Conservation (phyloP, 2,329 filamentous ascomycete genomes). For the Nemania serpens region DNA sequence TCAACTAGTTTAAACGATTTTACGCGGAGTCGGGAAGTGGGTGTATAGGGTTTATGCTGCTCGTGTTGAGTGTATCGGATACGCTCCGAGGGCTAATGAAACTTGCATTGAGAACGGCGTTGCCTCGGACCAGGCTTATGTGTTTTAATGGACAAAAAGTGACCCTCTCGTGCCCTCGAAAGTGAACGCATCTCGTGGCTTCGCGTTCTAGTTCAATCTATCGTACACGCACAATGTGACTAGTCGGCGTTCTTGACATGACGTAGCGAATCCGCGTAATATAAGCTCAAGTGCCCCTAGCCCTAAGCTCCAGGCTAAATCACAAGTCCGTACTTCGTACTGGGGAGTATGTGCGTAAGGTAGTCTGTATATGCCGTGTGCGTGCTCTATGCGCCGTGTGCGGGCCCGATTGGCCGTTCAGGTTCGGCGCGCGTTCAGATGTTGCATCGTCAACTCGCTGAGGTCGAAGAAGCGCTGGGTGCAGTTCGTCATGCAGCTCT, state of each 20-base stretch:
- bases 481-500: conserved; percentile 87
- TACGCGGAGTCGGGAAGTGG: conserved; percentile 19
- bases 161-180: conserved; percentile 32
- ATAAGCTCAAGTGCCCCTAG: not conserved
- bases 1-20: conserved; percentile 79
- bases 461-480: conserved; percentile 93
- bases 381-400: not conserved
- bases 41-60: conserved; percentile 30
- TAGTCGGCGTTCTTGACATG: not conserved
- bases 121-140: conserved; percentile 42
- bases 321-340: not conserved
- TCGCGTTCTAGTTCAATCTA: conserved; percentile 12
- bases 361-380: not conserved
- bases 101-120: conserved; percentile 44
- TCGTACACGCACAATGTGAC: conserved; percentile 19
- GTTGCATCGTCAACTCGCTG: conserved; percentile 81
- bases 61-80: conserved; percentile 32
- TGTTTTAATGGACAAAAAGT: conserved; percentile 43
- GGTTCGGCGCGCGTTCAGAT: conserved; percentile 63
- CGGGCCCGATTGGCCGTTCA: conserved; percentile 7
- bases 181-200: conserved; percentile 12
- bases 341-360: not conserved
- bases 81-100: conserved; percentile 36
- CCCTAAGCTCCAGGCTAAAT: not conserved
- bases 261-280: conserved; percentile 2